These are phyloP conservation scores for Elaeis oleifera DNA, from an alignment of 202 grass and related monocot genomes.

Conservation along the genomic window DNA sequence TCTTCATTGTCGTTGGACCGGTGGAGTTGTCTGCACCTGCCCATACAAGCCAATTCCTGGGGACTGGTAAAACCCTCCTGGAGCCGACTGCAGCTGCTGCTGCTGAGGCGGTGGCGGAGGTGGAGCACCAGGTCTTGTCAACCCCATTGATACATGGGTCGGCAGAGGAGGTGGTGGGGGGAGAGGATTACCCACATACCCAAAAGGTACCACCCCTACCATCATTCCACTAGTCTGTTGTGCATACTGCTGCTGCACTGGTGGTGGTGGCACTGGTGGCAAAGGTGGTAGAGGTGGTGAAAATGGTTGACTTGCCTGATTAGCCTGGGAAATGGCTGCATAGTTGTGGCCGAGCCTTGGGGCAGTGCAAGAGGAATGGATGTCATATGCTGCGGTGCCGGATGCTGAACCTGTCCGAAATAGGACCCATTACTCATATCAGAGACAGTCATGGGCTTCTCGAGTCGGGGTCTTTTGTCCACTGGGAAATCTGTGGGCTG, in stretches of 20 bases:
- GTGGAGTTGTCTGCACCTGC: constrained; percentile 46
- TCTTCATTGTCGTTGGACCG: constrained; percentile 58
- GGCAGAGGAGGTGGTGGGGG: constrained; percentile 44
- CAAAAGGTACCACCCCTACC: constrained; percentile 37
- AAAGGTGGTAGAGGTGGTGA: constrained; percentile 53
- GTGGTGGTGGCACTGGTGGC: constrained; percentile 40
- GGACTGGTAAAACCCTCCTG: constrained; percentile 45
- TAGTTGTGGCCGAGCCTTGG: constrained; percentile 29
- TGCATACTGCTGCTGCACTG: constrained; percentile 44
- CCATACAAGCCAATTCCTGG: constrained; percentile 55
- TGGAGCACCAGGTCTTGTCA: constrained; percentile 36
- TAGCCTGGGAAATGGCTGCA: constrained; percentile 23
- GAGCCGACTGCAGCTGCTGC: constrained; percentile 29
- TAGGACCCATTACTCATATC: constrained; percentile 28
- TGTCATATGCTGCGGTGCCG: constrained; percentile 26
- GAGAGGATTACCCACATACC: constrained; percentile 38
- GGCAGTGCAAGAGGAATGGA: constrained; percentile 20
- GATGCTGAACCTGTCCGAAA: constrained; percentile 34
- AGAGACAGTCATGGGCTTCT: constrained; percentile 27
- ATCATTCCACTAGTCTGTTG: constrained; percentile 48
- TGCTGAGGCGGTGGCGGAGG: constrained; percentile 37
- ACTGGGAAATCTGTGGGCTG: constrained; percentile 39
- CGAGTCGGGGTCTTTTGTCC: constrained; percentile 64
- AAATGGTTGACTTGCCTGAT: constrained; percentile 32
- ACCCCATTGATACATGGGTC: constrained; percentile 29